phyloP scores from a whole-genome alignment of 768 basidiomycete genomes.

The Psilocybe subaeruginosa region DNA sequence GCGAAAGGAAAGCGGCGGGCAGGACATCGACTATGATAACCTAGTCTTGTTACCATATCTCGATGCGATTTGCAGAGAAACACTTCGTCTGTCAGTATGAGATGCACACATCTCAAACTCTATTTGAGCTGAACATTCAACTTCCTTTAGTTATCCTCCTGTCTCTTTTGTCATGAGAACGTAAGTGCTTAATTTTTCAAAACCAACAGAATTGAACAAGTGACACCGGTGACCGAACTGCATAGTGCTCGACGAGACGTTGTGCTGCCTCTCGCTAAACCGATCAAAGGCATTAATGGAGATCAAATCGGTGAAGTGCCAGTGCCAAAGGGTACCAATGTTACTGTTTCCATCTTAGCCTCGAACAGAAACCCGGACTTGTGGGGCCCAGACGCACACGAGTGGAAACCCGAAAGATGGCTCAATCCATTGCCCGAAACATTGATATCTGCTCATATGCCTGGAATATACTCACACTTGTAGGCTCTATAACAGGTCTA shows the following conservation, averaged over 20 bases:
- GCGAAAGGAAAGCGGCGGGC: conserved; percentile 14
- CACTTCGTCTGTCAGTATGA: conserved; percentile 35
- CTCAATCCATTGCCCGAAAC: conserved; percentile 22
- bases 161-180: conserved; percentile 14
- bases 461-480: conserved; percentile 28
- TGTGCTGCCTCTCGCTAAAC: conserved; percentile 43
- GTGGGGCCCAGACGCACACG: conserved; percentile 44
- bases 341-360: conserved; percentile 40
- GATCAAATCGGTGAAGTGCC: conserved; percentile 35
- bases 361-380: conserved; percentile 36
- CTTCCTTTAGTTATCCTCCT: conserved; percentile 24
- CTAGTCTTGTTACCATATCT: conserved; percentile 38
- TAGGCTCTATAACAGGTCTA: conserved; percentile 18
- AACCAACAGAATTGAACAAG: too few species aligned
- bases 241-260: conserved; percentile 31
- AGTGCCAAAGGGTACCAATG: conserved; percentile 44
- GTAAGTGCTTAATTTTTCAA: conserved; percentile 8
- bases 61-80: conserved; percentile 44
- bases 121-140: not conserved
- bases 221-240: not conserved
- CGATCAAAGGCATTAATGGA: conserved; percentile 42
- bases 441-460: conserved; percentile 21
- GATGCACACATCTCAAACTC: not conserved
- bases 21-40: conserved; percentile 38
- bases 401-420: conserved; percentile 50